Conservation (phyloP, 306 rosid species). For the Phaseolus lunatus region DNA sequence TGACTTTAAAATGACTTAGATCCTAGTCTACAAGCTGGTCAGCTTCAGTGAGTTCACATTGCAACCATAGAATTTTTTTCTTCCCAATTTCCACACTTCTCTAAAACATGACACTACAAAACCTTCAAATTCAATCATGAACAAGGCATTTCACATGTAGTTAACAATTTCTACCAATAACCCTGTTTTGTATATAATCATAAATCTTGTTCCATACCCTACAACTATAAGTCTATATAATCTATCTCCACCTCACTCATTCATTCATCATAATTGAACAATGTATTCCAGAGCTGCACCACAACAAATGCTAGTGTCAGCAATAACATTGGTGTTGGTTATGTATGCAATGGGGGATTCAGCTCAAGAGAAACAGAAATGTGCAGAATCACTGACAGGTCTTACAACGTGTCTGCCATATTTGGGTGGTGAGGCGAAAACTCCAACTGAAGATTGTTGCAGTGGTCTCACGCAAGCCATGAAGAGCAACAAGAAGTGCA, state of each 20-base stretch:
- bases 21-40: not conserved
- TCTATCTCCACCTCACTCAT: not conserved
- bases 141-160: not conserved
- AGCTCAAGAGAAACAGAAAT: constrained; percentile 57
- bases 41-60: not conserved
- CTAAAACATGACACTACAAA: not conserved
- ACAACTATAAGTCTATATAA: not conserved
- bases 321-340: constrained; percentile 10
- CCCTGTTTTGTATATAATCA: not conserved
- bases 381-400: constrained; percentile 53
- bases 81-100: not conserved
- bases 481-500: constrained; percentile 62
- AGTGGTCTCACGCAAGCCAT: constrained; percentile 61
- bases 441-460: constrained; percentile 73
- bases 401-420: constrained; percentile 69
- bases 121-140: not conserved
- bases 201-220: not conserved
- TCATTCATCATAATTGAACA: not conserved
- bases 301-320: constrained; percentile 2
- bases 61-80: not conserved
- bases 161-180: not conserved
- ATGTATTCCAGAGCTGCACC: not conserved
- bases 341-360: constrained; percentile 47
- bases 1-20: not conserved
- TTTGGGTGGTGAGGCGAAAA: constrained; percentile 60